Evolutionary conservation across 2,329 filamentous ascomycete species (phyloP).

Genomic region (Fusarium bactridioides): DNA sequence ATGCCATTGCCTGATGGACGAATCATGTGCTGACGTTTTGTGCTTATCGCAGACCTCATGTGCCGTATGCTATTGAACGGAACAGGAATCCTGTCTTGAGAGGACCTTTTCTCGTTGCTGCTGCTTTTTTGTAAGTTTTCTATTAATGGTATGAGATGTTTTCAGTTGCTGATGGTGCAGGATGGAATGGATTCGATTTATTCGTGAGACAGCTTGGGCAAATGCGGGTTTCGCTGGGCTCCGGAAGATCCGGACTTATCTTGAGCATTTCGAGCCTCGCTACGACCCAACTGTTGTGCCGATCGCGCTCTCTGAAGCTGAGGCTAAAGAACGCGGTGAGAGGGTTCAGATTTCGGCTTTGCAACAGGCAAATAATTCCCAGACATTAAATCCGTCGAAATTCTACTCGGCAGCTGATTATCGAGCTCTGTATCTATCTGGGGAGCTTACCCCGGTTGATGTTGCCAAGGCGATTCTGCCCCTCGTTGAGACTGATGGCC

Average conservation of each 20-base stretch:
- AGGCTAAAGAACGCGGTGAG: conserved; percentile 31
- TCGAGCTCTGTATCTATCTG: conserved; percentile 53
- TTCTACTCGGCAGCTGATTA: conserved; percentile 55
- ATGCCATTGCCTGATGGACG: neutral
- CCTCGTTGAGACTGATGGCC: conserved; percentile 52
- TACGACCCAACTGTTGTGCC: conserved; percentile 58
- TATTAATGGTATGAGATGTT: fast-evolving
- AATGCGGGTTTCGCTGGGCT: conserved; percentile 70
- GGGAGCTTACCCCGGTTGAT: conserved; percentile 55
- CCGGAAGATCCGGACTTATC: conserved; percentile 57
- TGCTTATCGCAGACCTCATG: conserved; percentile 19
- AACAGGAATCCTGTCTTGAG: conserved; percentile 30
- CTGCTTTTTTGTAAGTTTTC: conserved; percentile 30
- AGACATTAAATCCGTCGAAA: conserved; percentile 48
- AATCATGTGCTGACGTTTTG: conserved; percentile 14
- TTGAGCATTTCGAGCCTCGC: conserved; percentile 60
- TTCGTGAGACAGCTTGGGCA: conserved; percentile 54
- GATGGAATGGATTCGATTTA: conserved; percentile 38
- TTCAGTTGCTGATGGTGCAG: neutral
- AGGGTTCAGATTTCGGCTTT: neutral
- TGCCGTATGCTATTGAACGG: conserved; percentile 26
- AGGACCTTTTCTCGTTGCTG: conserved; percentile 20
- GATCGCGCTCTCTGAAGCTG: conserved; percentile 54
- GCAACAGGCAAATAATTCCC: neutral
- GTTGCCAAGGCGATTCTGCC: conserved; percentile 56